Base-by-base conservation (phyloP, 306 rosid species). In the Cajanus cajan region DNA sequence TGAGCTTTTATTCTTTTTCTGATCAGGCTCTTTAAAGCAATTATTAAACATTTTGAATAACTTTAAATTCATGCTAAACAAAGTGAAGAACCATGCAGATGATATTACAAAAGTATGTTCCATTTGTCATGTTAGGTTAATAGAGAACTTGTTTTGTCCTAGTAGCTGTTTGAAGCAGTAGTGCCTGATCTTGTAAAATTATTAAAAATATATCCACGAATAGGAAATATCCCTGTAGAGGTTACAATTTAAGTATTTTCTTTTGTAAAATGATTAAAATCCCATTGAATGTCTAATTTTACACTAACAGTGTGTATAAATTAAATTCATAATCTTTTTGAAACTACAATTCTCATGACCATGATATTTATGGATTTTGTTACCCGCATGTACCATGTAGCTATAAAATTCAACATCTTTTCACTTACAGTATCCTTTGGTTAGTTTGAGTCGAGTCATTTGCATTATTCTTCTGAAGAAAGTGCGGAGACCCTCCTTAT, bases 1-100 rank as follows among this genome's bases (percentile, higher is more conserved):
- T 50, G 90, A 67, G 43, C 55, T 51, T 85, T 75, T 41, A 48
- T 63, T 78, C 9, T 41, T 73, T 79, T 78, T 70, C 14, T 50
- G 51, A 61, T 74, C 28, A 44, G 48, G 21, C 58, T 85, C 50
- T 54, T 11, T n/a, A 40, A 54, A 31, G 50, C 41, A 57, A 44
- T 37, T 61, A n/a, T 33, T 52, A 16, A 19, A 37, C 37, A 61
- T 22, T 68, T 47, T 18, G 63, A 65, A 3, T 24, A 58, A 41
- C 50, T 69, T 21, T 44, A 74, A 45, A 21, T 21, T 43, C 50
- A 24, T 22, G 74, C 81, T 43, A 19, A 61, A 25, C 62, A 18
- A 43, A 34, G 77, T 67, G 79, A 57, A 78, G 24, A 79, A 18
- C 28, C 76, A 34, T 48, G 54, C 25, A 43, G 37, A 34, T 76